Percentiles rank a stretch among this genome's conserved stretches.
These are phyloP conservation scores for Cystobasidium sp. DNA, from an alignment of 1,284 basidiomycete species.

Conservation along the genomic window DNA sequence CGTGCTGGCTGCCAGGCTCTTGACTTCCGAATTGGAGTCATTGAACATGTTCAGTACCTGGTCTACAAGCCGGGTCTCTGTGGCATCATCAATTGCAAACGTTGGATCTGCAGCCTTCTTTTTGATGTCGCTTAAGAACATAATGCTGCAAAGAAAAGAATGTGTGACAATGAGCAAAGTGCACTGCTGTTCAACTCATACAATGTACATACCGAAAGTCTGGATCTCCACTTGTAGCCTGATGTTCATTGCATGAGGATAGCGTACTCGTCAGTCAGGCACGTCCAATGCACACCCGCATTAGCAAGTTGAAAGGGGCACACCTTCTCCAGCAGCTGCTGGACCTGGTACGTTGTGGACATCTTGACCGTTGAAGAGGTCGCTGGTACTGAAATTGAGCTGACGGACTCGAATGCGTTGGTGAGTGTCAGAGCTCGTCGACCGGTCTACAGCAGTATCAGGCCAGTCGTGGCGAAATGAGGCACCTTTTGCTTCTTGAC, in stretches of 20 bases:
- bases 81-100: conserved; percentile 74
- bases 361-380: not conserved
- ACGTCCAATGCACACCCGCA: conserved; percentile 51
- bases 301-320: conserved; percentile 59
- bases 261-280: conserved; percentile 10
- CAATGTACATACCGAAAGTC: conserved; percentile 48
- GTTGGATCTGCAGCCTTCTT: conserved; percentile 74
- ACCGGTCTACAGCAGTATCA: too few species aligned
- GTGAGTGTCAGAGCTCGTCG: not conserved
- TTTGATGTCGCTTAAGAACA: conserved; percentile 91
- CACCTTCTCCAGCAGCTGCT: conserved; percentile 49
- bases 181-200: conserved; percentile 73
- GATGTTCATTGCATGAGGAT: conserved; percentile 28
- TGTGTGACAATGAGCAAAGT: conserved; percentile 72
- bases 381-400: not conserved
- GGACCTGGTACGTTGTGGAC: conserved; percentile 46
- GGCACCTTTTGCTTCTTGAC: too few species aligned
- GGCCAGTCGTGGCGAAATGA: too few species aligned
- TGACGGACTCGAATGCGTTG: not conserved
- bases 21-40: conserved; percentile 96
- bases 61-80: conserved; percentile 51
- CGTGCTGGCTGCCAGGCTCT: conserved; percentile 97
- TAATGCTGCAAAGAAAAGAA: conserved; percentile 67
- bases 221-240: conserved; percentile 58
- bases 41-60: conserved; percentile 50